Evolutionary conservation across 2,329 filamentous ascomycete genomes (phyloP).

Genomic region (Parastagonospora nodorum): DNA sequence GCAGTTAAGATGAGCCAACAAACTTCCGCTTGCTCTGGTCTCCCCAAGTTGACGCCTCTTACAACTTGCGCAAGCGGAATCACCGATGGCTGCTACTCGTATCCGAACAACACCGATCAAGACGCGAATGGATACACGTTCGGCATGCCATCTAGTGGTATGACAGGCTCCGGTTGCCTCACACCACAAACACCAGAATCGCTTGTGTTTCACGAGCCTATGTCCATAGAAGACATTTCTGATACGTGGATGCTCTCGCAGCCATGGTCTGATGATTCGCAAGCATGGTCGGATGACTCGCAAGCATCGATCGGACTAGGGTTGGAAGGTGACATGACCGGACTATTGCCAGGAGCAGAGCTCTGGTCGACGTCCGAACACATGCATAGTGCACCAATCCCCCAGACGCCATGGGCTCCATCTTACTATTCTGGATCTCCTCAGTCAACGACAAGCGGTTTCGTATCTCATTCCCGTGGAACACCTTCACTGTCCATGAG

Average conservation of each 20-base stretch:
- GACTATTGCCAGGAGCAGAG: conserved; percentile 25
- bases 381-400: conserved; percentile 17
- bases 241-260: conserved; percentile 26
- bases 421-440: conserved; percentile 20
- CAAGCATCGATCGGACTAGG: conserved; percentile 29
- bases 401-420: conserved; percentile 28
- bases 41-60: conserved; percentile 35
- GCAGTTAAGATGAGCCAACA: conserved; percentile 34
- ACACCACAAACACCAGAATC: conserved; percentile 42
- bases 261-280: conserved; percentile 31
- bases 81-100: conserved; percentile 31
- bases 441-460: conserved; percentile 13
- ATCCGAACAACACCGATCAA: conserved; percentile 30
- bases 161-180: conserved; percentile 24
- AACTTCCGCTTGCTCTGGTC: conserved; percentile 22
- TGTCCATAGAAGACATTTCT: conserved; percentile 23
- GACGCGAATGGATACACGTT: conserved; percentile 21
- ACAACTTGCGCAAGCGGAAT: conserved; percentile 29
- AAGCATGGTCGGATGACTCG: conserved; percentile 27
- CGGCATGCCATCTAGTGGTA: conserved; percentile 21
- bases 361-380: conserved; percentile 26
- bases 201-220: conserved; percentile 25
- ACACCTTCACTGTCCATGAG: conserved; percentile 33
- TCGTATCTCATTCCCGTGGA: conserved; percentile 18
- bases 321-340: conserved; percentile 24